phyloP scores from a whole-genome alignment of 2,329 filamentous ascomycete species.

The Ambrosiella beaveri region DNA sequence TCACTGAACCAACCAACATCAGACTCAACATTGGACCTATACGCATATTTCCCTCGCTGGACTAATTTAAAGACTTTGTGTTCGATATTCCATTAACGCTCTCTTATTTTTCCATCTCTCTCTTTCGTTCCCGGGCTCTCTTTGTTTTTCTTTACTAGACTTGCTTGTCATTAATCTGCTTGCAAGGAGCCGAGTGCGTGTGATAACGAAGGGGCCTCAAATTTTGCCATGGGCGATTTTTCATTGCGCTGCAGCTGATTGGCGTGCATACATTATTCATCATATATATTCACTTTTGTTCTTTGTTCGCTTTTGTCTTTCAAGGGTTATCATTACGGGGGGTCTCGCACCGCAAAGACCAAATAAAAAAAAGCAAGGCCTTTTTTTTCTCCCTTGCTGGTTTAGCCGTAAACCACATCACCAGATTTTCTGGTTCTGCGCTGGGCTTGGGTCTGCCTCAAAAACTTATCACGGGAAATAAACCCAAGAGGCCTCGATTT shows the following conservation, averaged over 20 bases:
- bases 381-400: background rate
- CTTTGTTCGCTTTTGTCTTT: background rate
- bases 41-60: too few species aligned
- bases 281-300: background rate
- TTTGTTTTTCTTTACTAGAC: background rate
- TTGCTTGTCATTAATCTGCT: background rate
- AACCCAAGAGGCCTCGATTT: background rate
- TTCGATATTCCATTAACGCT: background rate
- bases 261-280: background rate
- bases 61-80: too few species aligned
- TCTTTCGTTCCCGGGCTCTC: background rate
- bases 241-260: constrained; percentile 2
- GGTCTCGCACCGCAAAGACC: background rate
- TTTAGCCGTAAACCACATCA: background rate
- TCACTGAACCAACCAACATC: too few species aligned
- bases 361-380: background rate
- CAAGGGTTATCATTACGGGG: background rate
- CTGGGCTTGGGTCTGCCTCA: background rate
- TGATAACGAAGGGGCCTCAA: constrained; percentile 6
- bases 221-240: constrained; percentile 1
- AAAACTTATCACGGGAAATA: background rate
- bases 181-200: background rate
- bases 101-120: background rate
- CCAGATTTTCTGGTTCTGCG: background rate
- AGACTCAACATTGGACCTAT: too few species aligned